Evolutionary conservation across 2,329 filamentous ascomycete genomes (phyloP).

Genomic region (Alternaria triticina): DNA sequence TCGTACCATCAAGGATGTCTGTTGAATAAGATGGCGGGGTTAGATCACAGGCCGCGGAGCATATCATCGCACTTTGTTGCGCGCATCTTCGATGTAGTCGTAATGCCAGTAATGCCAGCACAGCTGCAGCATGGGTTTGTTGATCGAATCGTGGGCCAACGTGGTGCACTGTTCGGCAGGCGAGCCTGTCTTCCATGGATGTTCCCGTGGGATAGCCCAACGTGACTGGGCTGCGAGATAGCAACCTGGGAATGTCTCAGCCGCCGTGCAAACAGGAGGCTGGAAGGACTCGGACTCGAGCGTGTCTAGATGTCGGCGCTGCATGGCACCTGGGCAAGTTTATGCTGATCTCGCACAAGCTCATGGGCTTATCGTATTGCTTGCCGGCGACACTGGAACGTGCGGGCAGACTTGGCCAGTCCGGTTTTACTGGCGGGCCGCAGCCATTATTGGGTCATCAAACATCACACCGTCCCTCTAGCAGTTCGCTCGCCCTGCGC

Average conservation of each 20-base stretch:
- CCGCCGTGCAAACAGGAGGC: conserved; percentile 7
- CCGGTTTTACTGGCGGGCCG: conserved; percentile 6
- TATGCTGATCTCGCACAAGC: conserved; percentile 1
- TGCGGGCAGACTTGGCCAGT: conserved; percentile 2
- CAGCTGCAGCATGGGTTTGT: background rate
- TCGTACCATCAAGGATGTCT: background rate
- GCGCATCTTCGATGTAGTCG: background rate
- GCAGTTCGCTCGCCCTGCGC: conserved; percentile 3
- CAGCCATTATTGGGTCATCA: conserved; percentile 15
- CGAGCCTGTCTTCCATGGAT: conserved; percentile 8
- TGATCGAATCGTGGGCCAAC: background rate
- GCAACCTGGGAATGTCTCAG: conserved; percentile 1
- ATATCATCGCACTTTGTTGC: background rate
- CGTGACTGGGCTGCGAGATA: conserved; percentile 4
- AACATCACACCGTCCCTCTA: conserved; percentile 7
- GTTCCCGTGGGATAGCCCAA: background rate
- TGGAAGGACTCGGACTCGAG: conserved; percentile 4
- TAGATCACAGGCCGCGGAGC: background rate
- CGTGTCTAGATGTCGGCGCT: background rate
- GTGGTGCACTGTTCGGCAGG: background rate
- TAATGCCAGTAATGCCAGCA: background rate
- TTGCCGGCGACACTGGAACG: conserved; percentile 6
- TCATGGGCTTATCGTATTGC: conserved; percentile 9
- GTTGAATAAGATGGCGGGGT: conserved; percentile 1
- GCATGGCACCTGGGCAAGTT: background rate